phyloP scores from a whole-genome alignment of 306 rosid genomes.

The Vicia faba region DNA sequence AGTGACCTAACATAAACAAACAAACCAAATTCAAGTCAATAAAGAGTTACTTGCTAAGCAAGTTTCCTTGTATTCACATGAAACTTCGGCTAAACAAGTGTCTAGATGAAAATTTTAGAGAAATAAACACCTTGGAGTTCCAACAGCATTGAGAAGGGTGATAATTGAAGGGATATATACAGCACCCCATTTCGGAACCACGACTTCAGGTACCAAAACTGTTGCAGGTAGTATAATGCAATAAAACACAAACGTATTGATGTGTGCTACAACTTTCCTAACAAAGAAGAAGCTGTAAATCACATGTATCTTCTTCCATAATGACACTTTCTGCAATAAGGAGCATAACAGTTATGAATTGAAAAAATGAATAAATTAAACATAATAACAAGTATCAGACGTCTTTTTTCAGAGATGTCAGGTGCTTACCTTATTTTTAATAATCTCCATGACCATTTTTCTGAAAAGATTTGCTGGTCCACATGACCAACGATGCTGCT shows the following conservation, averaged over 20 bases:
- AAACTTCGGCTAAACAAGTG: neutral
- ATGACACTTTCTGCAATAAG: slow-evolving; percentile 71
- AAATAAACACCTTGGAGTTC: slow-evolving; percentile 75
- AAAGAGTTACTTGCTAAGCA: slow-evolving; percentile 31
- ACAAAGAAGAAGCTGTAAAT: slow-evolving; percentile 96
- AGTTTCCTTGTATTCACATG: slow-evolving; percentile 6
- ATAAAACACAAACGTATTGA: slow-evolving; percentile 80
- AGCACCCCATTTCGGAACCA: slow-evolving; percentile 88
- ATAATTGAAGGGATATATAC: slow-evolving; percentile 83
- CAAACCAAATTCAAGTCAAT: slow-evolving; percentile 9
- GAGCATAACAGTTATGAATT: neutral
- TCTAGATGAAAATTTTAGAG: neutral
- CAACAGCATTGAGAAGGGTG: slow-evolving; percentile 84
- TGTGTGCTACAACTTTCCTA: slow-evolving; percentile 84
- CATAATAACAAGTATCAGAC: too few species aligned
- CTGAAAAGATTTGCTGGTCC: slow-evolving; percentile 98
- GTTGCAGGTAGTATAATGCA: slow-evolving; percentile 86
- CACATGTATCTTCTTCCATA: slow-evolving; percentile 90
- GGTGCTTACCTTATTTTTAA: slow-evolving; percentile 66
- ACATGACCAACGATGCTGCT: slow-evolving; percentile 98
- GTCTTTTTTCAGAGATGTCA: too few species aligned
- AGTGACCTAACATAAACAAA: slow-evolving; percentile 66
- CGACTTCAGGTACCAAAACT: slow-evolving; percentile 85
- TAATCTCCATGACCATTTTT: slow-evolving; percentile 81
- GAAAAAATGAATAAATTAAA: too few species aligned